phyloP scores from a whole-genome alignment of 345 rosid genomes.

The Hypericum androsaemum region DNA sequence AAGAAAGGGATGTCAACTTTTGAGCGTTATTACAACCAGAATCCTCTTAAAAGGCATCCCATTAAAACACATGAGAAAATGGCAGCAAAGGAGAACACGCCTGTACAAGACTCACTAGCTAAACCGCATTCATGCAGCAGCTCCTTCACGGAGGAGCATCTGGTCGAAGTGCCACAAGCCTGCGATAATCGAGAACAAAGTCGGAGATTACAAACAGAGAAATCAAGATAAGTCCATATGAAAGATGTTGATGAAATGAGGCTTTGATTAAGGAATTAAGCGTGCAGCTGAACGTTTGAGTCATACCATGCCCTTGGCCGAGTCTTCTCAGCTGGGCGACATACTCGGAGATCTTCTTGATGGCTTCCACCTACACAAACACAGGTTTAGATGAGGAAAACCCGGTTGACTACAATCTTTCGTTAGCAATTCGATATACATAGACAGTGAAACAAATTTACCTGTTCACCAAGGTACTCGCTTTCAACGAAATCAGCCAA shows the following conservation, averaged over 20 bases:
- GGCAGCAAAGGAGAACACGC: too few relatives aligned
- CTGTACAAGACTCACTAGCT: too few relatives aligned
- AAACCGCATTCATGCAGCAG: conserved; percentile 16
- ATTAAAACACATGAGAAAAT: too few relatives aligned
- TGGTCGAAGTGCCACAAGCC: conserved; percentile 33
- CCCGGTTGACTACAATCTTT: neutral
- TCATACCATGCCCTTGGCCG: conserved; percentile 22
- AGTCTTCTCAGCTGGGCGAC: conserved; percentile 28
- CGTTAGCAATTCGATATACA: too few relatives aligned
- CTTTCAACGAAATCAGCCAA: conserved; percentile 21
- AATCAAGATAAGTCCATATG: neutral
- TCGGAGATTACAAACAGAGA: neutral
- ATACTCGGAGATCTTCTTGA: conserved; percentile 23
- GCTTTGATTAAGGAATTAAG: neutral
- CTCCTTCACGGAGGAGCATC: conserved; percentile 16
- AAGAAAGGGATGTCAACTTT: too few relatives aligned
- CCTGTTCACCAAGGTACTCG: conserved; percentile 23
- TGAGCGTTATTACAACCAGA: too few relatives aligned
- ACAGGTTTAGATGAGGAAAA: neutral
- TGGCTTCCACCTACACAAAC: conserved; percentile 16
- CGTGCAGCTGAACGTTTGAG: neutral
- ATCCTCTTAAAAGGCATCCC: too few relatives aligned
- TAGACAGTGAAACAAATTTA: neutral
- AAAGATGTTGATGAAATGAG: neutral
- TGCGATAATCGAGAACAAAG: conserved; percentile 2